Base-by-base conservation (phyloP, 2,329 filamentous ascomycete genomes). In the Cercospora brassicicola region DNA sequence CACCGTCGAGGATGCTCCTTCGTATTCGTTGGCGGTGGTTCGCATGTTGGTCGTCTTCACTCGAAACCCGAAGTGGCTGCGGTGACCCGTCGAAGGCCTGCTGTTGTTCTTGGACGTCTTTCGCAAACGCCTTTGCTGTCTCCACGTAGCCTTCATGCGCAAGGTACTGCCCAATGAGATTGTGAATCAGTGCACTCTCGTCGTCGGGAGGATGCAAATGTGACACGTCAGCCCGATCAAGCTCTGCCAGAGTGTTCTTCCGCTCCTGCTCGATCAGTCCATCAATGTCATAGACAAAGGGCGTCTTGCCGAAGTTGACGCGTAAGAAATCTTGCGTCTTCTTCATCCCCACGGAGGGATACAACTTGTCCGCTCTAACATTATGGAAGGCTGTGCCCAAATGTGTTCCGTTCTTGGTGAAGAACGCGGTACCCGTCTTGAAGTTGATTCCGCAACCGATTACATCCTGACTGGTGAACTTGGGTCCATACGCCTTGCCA, bases 101-200 rank as follows among this genome's bases (percentile, higher is more conserved):
- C 74, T 91, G 90, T 78, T 97, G 92, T 15, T 86, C 82, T 55
- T 69, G 66, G 28, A 96, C 88, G 76, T 98, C 94, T 73, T 90
- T 86, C 18, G 69, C 65, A 83, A 99, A 98, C 0, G 92, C 93
- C 71, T 90, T 88, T 8, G 94, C 94, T 0, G 94, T 97, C 73
- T 97, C 94, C 7, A 97, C 90, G 73, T 97, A 98, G 67, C 95
- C 95, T 75, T 98, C 95, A 74, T 98, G 94, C 42, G 94, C 91
- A 13, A 99, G 83, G 73, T 96, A 98, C 79, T 97, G 94, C 45
- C 93, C 85, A 18, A 94, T 89, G 66, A 98, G 83, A 73, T 91
- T 87, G 77, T 97, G 93, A 42, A 97, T 88, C 59, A 98, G 85
- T 28, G 91, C 85, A 1, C 88, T 90, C 79, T 97, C 94, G 69